Base-by-base conservation (phyloP, 2,329 filamentous ascomycete genomes). In the Myriosclerotinia curreyana region DNA sequence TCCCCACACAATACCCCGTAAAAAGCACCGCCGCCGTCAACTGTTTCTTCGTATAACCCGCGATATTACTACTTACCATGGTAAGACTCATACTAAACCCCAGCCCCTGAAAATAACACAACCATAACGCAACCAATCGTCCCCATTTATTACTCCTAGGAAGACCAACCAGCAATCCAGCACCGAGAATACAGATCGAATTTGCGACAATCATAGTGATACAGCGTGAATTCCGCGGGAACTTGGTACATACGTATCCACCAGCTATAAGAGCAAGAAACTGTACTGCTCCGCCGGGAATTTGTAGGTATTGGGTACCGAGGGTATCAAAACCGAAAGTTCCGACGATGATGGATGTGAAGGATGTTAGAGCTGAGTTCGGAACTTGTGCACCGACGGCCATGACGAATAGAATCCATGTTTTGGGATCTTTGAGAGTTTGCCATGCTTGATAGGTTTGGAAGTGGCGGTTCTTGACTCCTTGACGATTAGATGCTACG, bases 251-350 rank as follows among this genome's bases (percentile, higher is more conserved):
- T 31, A 86, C 74, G 58, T 76, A 78, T 20, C 82, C 82, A 1
- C 81, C 82, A 2, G 75, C 68, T 8, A 86, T 71, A 0, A 85
- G 75, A 0, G 82, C 79, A 0, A 83, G 68, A 68, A 85, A 84
- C 66, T 86, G 82, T 0, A 86, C 78, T 0, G 80, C 82, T 25
- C 83, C 83, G 20, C 83, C 83, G 0, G 84, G 83, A 62, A 87
- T 86, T 66, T 86, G 82, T 12, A 86, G 79, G 65, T 84, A 84
- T 65, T 84, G 82, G 0, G 81, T 81, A 5, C 80, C 79, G 1
- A 83, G 74, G 0, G 79, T 80, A 59, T 79, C 78, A 68, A 73
- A 74, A 3, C 71, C 71, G 42, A 74, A 72, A 5, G 58, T 67
- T 1, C 36, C 61, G 0, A 73, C 66, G 15, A 73, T 72, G 38